Percentiles rank a stretch among this genome's conserved stretches.
These are phyloP conservation scores for Neoarthrinium moseri DNA, from an alignment of 2,329 filamentous ascomycete genomes.

Conservation along the genomic window DNA sequence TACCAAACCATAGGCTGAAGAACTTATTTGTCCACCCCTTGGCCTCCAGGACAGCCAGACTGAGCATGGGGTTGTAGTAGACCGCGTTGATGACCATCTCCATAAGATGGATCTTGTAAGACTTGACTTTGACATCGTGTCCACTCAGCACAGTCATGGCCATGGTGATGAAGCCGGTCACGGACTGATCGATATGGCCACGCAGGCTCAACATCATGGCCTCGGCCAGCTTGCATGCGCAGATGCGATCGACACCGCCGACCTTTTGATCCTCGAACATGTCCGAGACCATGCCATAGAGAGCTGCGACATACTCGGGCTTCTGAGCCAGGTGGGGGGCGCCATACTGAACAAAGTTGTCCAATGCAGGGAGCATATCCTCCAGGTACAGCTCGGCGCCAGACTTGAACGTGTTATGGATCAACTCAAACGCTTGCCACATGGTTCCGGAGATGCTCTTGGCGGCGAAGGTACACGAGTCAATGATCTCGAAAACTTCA, in stretches of 20 bases:
- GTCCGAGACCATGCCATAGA: conserved; percentile 91
- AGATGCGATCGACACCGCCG: conserved; percentile 90
- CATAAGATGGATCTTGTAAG: conserved; percentile 93
- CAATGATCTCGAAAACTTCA: conserved; percentile 98
- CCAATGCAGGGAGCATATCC: conserved; percentile 96
- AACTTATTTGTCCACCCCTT: conserved; percentile 98
- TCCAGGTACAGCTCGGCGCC: conserved; percentile 96
- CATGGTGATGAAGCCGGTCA: conserved; percentile 85
- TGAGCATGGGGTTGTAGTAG: conserved; percentile 90
- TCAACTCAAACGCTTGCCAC: conserved; percentile 98
- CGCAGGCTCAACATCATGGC: conserved; percentile 95
- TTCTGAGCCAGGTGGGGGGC: conserved; percentile 77
- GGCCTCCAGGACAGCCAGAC: conserved; percentile 82
- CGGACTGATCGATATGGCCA: conserved; percentile 82
- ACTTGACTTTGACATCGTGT: conserved; percentile 82
- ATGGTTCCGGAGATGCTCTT: conserved; percentile 94
- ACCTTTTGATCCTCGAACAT: conserved; percentile 94
- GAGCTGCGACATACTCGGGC: conserved; percentile 80
- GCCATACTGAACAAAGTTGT: conserved; percentile 97
- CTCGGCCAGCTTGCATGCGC: conserved; percentile 95
- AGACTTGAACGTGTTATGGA: conserved; percentile 95
- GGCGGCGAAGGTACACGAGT: conserved; percentile 97
- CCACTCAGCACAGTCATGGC: conserved; percentile 79
- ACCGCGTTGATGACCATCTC: conserved; percentile 98
- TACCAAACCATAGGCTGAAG: conserved; percentile 97